phyloP scores from a whole-genome alignment of 2,329 filamentous ascomycete genomes.

The Colletotrichum musicola region DNA sequence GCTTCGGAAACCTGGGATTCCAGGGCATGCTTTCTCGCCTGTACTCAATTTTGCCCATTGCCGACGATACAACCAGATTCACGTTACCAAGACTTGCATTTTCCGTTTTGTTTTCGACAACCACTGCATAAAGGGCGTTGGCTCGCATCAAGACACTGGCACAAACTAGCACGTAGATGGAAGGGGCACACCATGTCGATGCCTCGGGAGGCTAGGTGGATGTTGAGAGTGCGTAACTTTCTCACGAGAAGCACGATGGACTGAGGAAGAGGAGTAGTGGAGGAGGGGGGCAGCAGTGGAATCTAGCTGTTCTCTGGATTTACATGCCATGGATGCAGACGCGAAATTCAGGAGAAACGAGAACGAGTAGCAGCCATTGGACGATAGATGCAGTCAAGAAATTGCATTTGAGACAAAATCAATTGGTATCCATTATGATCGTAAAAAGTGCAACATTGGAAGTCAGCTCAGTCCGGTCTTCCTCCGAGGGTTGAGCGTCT shows the following conservation, averaged over 20 bases:
- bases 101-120: constrained; percentile 34
- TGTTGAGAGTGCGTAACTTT: constrained; percentile 13
- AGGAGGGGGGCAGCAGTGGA: neutral
- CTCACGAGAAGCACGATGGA: constrained; percentile 27
- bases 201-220: constrained; percentile 9
- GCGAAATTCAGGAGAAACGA: constrained; percentile 32
- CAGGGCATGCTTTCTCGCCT: constrained; percentile 7
- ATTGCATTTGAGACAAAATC: constrained; percentile 31
- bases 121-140: constrained; percentile 37
- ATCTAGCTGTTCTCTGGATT: constrained; percentile 34
- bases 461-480: constrained; percentile 7
- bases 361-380: constrained; percentile 15
- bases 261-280: constrained; percentile 7
- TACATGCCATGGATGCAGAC: constrained; percentile 24
- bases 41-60: constrained; percentile 29
- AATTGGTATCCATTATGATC: neutral
- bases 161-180: constrained; percentile 34
- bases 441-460: neutral
- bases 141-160: constrained; percentile 38
- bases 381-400: constrained; percentile 30
- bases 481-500: neutral
- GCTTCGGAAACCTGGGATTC: neutral
- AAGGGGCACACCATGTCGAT: constrained; percentile 9
- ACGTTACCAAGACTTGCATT: constrained; percentile 38
- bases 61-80: constrained; percentile 31